Base-by-base conservation (phyloP, 2,329 filamentous ascomycete genomes). In the Aspergillus pseudonomiae region DNA sequence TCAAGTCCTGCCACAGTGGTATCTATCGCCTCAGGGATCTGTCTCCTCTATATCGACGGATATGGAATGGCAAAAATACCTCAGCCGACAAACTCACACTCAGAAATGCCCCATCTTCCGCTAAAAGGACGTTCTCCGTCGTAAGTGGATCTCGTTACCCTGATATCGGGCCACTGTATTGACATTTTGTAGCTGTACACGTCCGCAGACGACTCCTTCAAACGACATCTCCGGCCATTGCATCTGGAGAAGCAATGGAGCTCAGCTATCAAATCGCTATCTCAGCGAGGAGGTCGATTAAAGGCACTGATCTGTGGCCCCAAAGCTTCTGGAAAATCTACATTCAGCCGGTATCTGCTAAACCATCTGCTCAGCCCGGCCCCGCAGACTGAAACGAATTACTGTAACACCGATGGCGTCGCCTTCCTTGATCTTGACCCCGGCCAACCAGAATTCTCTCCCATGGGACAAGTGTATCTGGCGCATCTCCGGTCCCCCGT, bases 361-460 rank as follows among this genome's bases (percentile, higher is more conserved):
- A 89, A 89, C 68, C 81, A 84, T 61, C 78, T 86, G 34, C 77
- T 87, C 21, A 80, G 77, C 34, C 74, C 76, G 26, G 73, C 75
- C 4, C 79, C 74, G 61, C 64, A 75, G 57, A 65, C 73, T 6
- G 75, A 77, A 50, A 71, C 63, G 34, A 68, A 67, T 24, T 70
- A 74, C 53, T 65, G 59, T 55, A 74, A 74, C 58, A 71, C 75
- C 30, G 75, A 79, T 60, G 79, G 80, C 5, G 81, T 85, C 28
- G 83, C 82, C 59, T 85, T 85, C 64, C 77, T 89, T 19, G 87
- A 89, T 66, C 77, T 89, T 3, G 86, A 89, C 66, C 82, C 85
- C 7, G 82, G 81, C 9, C 84, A 86, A 67, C 86, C 86, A 12
- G 86, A 89, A 69, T 88, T 87, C 67, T 82, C 82, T 1, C 80